phyloP scores from a whole-genome alignment of 2,329 filamentous ascomycete species.

The Canariomyces notabilis region DNA sequence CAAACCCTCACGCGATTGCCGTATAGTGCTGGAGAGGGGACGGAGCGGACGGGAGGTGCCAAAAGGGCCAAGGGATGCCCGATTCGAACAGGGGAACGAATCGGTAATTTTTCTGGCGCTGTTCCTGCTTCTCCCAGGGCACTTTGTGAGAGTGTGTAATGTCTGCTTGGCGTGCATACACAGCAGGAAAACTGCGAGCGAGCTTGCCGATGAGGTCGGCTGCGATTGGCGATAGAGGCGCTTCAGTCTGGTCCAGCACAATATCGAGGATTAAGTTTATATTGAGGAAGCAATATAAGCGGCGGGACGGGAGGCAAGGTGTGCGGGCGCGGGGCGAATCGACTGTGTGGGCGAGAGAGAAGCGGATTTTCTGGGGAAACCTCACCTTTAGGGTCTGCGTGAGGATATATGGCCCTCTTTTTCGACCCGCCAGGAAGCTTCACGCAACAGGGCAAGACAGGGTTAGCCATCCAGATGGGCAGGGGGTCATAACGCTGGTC shows the following conservation, averaged over 20 bases:
- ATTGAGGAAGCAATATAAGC: slow-evolving; percentile 39
- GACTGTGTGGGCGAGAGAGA: slow-evolving; percentile 13
- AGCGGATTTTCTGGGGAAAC: slow-evolving; percentile 23
- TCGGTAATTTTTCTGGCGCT: slow-evolving; percentile 27
- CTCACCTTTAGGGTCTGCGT: slow-evolving; percentile 21
- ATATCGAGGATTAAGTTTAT: slow-evolving; percentile 40
- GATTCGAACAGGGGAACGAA: slow-evolving; percentile 31
- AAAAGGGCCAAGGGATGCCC: slow-evolving; percentile 39
- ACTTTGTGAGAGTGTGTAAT: slow-evolving; percentile 30
- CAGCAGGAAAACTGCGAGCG: slow-evolving; percentile 30
- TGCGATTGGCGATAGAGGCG: slow-evolving; percentile 34
- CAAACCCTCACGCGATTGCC: slow-evolving; percentile 28
- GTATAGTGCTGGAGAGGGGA: slow-evolving; percentile 32
- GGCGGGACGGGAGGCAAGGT: slow-evolving; percentile 31
- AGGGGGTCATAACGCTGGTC: slow-evolving; percentile 21
- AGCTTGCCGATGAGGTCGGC: slow-evolving; percentile 27
- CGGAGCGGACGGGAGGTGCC: slow-evolving; percentile 31
- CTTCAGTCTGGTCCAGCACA: slow-evolving; percentile 33
- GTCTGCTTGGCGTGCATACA: slow-evolving; percentile 38
- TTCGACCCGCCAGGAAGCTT: slow-evolving; percentile 17
- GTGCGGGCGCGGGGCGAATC: slow-evolving; percentile 17
- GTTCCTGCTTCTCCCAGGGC: slow-evolving; percentile 25
- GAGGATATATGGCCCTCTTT: slow-evolving; percentile 27
- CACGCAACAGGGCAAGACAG: slow-evolving; percentile 15
- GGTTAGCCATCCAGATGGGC: slow-evolving; percentile 19